Conservation (phyloP, 768 basidiomycete genomes). For the Russula olivacea region DNA sequence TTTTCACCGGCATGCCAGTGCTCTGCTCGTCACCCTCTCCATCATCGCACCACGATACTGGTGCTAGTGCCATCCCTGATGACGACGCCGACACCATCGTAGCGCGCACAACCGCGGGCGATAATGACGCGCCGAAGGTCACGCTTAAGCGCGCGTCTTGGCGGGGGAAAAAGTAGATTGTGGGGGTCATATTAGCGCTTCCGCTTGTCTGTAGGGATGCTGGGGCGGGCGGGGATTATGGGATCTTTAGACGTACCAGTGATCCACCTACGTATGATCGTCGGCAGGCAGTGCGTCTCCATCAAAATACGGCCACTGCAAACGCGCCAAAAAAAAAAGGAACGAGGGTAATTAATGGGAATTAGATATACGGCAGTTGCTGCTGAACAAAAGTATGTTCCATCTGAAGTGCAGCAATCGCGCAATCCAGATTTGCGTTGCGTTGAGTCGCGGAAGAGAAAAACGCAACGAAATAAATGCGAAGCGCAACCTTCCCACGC, state of each 20-base stretch:
- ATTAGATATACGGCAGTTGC: slow-evolving; percentile 33
- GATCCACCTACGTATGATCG: slow-evolving; percentile 91
- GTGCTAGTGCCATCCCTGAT: too few species aligned
- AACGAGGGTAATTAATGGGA: too few species aligned
- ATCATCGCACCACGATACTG: neutral
- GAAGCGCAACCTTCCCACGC: slow-evolving; percentile 67
- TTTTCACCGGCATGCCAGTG: neutral
- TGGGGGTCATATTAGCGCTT: too few species aligned
- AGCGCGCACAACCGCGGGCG: slow-evolving; percentile 34
- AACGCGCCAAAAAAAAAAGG: neutral
- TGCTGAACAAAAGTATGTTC: too few species aligned
- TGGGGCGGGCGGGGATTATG: neutral
- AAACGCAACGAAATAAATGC: too few species aligned
- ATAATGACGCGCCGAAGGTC: slow-evolving; percentile 74
- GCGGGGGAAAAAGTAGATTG: slow-evolving; percentile 43
- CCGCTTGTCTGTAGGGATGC: too few species aligned
- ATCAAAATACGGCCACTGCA: slow-evolving; percentile 78
- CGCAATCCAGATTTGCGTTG: slow-evolving; percentile 38
- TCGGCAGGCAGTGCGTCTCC: slow-evolving; percentile 56
- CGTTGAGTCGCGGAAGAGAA: too few species aligned
- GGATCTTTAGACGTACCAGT: slow-evolving; percentile 44
- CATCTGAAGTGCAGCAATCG: slow-evolving; percentile 81
- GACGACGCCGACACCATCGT: slow-evolving; percentile 21
- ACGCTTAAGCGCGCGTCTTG: slow-evolving; percentile 59
- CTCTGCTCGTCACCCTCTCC: slow-evolving; percentile 2